Evolutionary conservation across 1,284 basidiomycete species (phyloP).

Genomic region (Vanrija pseudolonga): DNA sequence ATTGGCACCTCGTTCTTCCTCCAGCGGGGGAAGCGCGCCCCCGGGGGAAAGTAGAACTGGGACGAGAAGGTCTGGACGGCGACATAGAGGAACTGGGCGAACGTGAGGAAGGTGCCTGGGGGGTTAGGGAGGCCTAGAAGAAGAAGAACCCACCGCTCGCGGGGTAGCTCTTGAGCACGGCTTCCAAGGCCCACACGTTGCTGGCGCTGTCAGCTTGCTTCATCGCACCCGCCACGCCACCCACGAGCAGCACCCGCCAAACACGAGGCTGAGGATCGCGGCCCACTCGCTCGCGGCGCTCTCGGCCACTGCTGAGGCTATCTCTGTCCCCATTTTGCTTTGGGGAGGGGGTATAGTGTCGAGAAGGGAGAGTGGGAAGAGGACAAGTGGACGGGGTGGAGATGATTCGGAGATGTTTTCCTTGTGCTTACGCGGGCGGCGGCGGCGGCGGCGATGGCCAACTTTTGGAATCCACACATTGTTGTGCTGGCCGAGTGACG

Average conservation of each 20-base stretch:
- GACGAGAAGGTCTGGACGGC: conserved; percentile 54
- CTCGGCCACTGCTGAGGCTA: conserved; percentile 11
- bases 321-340: background rate
- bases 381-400: background rate
- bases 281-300: conserved; percentile 55
- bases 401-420: too few relatives aligned
- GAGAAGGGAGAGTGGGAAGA: background rate
- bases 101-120: conserved; percentile 76
- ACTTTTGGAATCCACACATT: too few relatives aligned
- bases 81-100: conserved; percentile 75
- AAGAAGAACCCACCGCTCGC: conserved; percentile 57
- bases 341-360: background rate
- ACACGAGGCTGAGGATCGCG: conserved; percentile 62
- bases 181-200: conserved; percentile 53
- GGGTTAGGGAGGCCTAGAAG: conserved; percentile 26
- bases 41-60: conserved; percentile 30
- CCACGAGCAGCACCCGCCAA: conserved; percentile 75
- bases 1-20: conserved; percentile 66
- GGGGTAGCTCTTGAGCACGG: conserved; percentile 63
- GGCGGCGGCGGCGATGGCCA: too few relatives aligned
- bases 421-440: too few relatives aligned
- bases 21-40: conserved; percentile 13
- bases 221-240: background rate
- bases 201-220: conserved; percentile 13
- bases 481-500: too few relatives aligned